These are phyloP conservation scores for Fusarium avenaceum DNA, from an alignment of 2,329 filamentous ascomycete genomes.

Conservation along the genomic window DNA sequence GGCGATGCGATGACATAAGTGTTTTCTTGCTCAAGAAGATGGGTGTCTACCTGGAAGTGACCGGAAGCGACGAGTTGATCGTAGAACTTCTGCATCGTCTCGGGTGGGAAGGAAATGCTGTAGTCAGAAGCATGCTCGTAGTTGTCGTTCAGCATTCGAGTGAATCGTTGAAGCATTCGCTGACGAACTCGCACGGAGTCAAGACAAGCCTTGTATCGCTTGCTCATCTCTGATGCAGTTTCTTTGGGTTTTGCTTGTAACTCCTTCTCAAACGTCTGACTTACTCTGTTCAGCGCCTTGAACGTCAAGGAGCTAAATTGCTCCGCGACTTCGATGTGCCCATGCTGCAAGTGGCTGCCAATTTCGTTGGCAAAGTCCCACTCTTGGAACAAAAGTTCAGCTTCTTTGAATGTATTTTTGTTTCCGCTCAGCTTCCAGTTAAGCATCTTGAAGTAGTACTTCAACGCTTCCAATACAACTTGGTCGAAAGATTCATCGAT, in stretches of 20 bases:
- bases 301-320: slow-evolving; percentile 96
- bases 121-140: slow-evolving; percentile 98
- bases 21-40: slow-evolving; percentile 77
- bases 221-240: slow-evolving; percentile 89
- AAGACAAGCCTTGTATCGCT: slow-evolving; percentile 93
- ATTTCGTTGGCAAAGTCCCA: slow-evolving; percentile 98
- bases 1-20: slow-evolving; percentile 89
- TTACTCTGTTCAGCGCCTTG: slow-evolving; percentile 90
- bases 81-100: slow-evolving; percentile 80
- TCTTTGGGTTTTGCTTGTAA: slow-evolving; percentile 87
- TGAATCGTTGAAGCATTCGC: slow-evolving; percentile 96
- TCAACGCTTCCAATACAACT: slow-evolving; percentile 90
- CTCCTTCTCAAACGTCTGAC: slow-evolving; percentile 91
- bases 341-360: slow-evolving; percentile 89
- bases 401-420: slow-evolving; percentile 99
- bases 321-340: slow-evolving; percentile 96
- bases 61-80: slow-evolving; percentile 84
- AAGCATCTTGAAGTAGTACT: slow-evolving; percentile 98
- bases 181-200: slow-evolving; percentile 97
- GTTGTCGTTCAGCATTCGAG: slow-evolving; percentile 87
- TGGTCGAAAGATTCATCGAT: slow-evolving; percentile 97
- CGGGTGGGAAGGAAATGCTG: slow-evolving; percentile 79
- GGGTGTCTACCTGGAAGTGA: slow-evolving; percentile 87
- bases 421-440: slow-evolving; percentile 98
- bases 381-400: slow-evolving; percentile 95